Base-by-base conservation (phyloP, 768 basidiomycete species). In the Mycena galericulata region DNA sequence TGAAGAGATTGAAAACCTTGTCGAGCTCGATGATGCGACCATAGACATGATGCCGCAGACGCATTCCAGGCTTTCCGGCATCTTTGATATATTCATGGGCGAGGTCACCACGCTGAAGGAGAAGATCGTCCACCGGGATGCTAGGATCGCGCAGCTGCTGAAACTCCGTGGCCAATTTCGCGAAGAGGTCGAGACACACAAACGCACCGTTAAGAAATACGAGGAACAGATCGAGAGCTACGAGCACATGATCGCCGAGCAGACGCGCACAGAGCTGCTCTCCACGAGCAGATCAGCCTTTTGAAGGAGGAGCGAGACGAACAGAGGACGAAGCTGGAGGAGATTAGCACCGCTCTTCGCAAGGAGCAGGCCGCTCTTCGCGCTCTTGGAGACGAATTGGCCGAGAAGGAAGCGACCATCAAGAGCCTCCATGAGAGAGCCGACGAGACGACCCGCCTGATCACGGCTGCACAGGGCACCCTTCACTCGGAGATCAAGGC, bases 401-500 rank as follows among this genome's bases (percentile, higher is more conserved):
- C 50, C 17, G 20, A 53, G 50, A 53, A 53, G 50, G 50, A 53
- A n/a, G 9, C 11, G 50, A 53, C 50, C 12, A 53, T 53, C 50
- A 53, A 20, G 30, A 34, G 50, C 30, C 50, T 53, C 20, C 30
- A 11, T 34, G 50, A 53, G 50, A 32, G 20, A 53, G 30, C 50
- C 50, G 50, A 53, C 50, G 30, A 53, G 50, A 53, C 50, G 22
- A 34, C 36, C 36, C 36, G 36, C 36, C 36, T 38, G 36, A 38
- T 15, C 36, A 38, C 50, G 3, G 50, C 30, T 53, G 50, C 50
- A 32, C 30, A 53, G 50, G 50, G 50, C 50, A 20, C 20, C 50
- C 50, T 53, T 53, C 50, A 34, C 50, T 53, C 50, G 30, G 50
- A 53, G 50, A 53, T 53, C 50, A 32, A 53, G 29, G 50, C 50